phyloP scores from a whole-genome alignment of 768 basidiomycete species.

The Leccinellum luteum region DNA sequence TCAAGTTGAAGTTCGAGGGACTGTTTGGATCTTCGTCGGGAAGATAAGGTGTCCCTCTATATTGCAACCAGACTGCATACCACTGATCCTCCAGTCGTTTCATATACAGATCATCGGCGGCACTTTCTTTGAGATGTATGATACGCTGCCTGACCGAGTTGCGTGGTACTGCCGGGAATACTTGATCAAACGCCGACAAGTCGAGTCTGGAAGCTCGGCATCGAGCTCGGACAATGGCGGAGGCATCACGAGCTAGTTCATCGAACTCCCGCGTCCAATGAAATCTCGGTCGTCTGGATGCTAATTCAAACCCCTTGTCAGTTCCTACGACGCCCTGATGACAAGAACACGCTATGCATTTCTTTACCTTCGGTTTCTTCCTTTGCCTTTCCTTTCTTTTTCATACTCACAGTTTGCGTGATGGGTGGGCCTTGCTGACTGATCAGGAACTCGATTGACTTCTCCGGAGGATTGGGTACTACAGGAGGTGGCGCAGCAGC shows the following conservation, averaged over 20 bases:
- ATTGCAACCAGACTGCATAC: slow-evolving; percentile 72
- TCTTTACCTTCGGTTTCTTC: slow-evolving; percentile 30
- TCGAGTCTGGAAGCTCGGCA: slow-evolving; percentile 65
- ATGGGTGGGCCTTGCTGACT: slow-evolving; percentile 49
- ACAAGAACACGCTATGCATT: neutral
- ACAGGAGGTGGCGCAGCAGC: slow-evolving; percentile 35
- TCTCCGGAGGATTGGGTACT: slow-evolving; percentile 46
- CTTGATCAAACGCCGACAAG: slow-evolving; percentile 70
- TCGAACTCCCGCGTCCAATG: slow-evolving; percentile 87
- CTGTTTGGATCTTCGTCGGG: slow-evolving; percentile 70
- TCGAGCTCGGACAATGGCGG: slow-evolving; percentile 77
- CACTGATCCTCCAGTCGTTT: slow-evolving; percentile 79
- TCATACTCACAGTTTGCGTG: slow-evolving; percentile 30
- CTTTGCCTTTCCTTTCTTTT: slow-evolving; percentile 33
- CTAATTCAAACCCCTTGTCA: slow-evolving; percentile 11
- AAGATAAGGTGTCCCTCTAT: slow-evolving; percentile 63
- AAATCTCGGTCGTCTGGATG: slow-evolving; percentile 60
- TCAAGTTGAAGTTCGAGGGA: slow-evolving; percentile 73
- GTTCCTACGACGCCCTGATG: neutral
- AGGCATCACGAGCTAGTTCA: slow-evolving; percentile 83
- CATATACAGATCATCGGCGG: slow-evolving; percentile 72
- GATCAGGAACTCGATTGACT: slow-evolving; percentile 50
- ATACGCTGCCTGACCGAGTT: slow-evolving; percentile 73
- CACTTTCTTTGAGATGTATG: slow-evolving; percentile 54
- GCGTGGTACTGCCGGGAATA: slow-evolving; percentile 74